Percentiles rank a stretch among this genome's conserved stretches.
phyloP scores from a whole-genome alignment of 257 asterid species.

The Eucommia ulmoides region DNA sequence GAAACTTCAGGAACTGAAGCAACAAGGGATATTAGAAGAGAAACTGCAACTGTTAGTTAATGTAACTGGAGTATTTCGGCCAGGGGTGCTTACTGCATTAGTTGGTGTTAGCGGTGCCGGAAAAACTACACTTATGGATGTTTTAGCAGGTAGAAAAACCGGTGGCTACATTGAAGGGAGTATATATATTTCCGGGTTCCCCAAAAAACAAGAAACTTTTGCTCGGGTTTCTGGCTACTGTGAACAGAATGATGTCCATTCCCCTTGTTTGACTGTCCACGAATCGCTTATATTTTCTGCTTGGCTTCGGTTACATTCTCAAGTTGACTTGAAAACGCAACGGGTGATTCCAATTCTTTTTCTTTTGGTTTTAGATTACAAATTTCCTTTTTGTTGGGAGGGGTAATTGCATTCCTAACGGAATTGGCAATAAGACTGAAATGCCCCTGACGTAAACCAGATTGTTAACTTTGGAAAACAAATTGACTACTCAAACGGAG shows the following conservation, averaged over 20 bases:
- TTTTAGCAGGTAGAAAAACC: slow-evolving; percentile 86
- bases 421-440: too few relatives aligned
- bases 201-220: slow-evolving; percentile 81
- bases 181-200: slow-evolving; percentile 61
- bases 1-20: slow-evolving; percentile 60
- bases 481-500: too few relatives aligned
- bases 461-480: too few relatives aligned
- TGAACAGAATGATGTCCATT: slow-evolving; percentile 82
- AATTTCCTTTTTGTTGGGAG: background rate
- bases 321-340: slow-evolving; percentile 48
- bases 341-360: slow-evolving; percentile 43
- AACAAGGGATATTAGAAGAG: slow-evolving; percentile 48
- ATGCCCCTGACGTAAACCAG: too few relatives aligned
- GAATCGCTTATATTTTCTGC: slow-evolving; percentile 84
- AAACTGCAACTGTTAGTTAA: slow-evolving; percentile 55
- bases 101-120: slow-evolving; percentile 97
- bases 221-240: slow-evolving; percentile 89
- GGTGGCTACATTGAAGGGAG: slow-evolving; percentile 75
- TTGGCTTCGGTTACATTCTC: slow-evolving; percentile 70
- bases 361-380: background rate
- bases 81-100: slow-evolving; percentile 84
- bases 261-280: slow-evolving; percentile 74
- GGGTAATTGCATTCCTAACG: too few relatives aligned
- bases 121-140: slow-evolving; percentile 96
- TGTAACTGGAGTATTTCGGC: slow-evolving; percentile 71